phyloP scores from a whole-genome alignment of 345 rosid species.

The Rubroshorea leprosula region DNA sequence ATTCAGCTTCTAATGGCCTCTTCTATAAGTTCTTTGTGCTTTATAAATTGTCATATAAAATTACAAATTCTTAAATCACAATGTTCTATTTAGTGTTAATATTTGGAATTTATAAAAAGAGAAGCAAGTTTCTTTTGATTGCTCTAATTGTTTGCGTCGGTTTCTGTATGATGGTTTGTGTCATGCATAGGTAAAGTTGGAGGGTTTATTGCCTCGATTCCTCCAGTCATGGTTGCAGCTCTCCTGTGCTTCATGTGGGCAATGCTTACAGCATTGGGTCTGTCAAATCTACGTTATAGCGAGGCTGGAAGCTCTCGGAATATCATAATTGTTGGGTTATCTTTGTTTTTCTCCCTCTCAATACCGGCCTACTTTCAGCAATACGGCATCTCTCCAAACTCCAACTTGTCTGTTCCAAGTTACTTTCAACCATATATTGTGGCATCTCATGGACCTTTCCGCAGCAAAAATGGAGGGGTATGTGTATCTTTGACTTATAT shows the following conservation, averaged over 20 bases:
- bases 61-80: too few relatives aligned
- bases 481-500: constrained; percentile 14
- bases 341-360: constrained; percentile 81
- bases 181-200: constrained; percentile 77
- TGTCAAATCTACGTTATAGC: constrained; percentile 90
- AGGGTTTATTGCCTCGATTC: constrained; percentile 92
- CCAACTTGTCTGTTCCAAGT: constrained; percentile 73
- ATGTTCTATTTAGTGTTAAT: too few relatives aligned
- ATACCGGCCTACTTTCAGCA: constrained; percentile 95
- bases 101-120: too few relatives aligned
- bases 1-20: too few relatives aligned
- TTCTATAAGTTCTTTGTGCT: too few relatives aligned
- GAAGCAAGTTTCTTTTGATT: too few relatives aligned
- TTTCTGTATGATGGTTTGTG: constrained; percentile 2
- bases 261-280: constrained; percentile 86
- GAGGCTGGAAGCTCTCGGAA: constrained; percentile 99
- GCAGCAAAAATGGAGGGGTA: constrained; percentile 71
- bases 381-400: constrained; percentile 70
- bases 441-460: constrained; percentile 89
- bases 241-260: constrained; percentile 99
- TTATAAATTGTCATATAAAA: too few relatives aligned
- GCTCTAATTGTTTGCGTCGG: background rate
- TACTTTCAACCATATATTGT: constrained; percentile 84
- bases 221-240: constrained; percentile 94
- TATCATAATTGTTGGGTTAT: constrained; percentile 84